Base-by-base conservation (phyloP, 108 stramenopile genomes). In the Cyclotella baltica region DNA sequence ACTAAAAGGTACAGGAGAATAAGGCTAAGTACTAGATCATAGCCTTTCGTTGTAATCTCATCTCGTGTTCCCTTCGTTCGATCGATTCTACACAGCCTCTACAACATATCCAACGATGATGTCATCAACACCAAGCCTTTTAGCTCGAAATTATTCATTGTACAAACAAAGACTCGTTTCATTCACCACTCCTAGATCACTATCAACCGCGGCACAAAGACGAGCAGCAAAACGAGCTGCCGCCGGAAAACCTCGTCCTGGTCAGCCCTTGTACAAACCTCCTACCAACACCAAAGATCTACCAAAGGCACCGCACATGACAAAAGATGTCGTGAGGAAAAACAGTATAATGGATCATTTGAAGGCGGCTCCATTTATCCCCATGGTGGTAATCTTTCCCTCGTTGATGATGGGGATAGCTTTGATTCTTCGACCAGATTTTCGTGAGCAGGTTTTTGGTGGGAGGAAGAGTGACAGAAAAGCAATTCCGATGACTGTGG, bases 201-300 rank as follows among this genome's bases (percentile, higher is more conserved):
- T 70, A 4, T 53, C 69, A 35, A 70, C 69, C 34, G 56, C 69
- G 10, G 69, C 69, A 29, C 69, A 70, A 70, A 70, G 38, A 38
- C 33, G 69, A 55, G 69, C 69, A 1, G 69, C 69, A 34, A 70
- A 70, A 57, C 51, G 53, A 31, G 55, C n/a, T 4, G 69, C 63
- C 25, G 55, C 18, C 33, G 52, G 69, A 30, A 51, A 70, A 51
- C 69, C 53, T 19, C 34, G 48, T 37, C 55, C 30, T 20, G 20
- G 2, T 36, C 16, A 27, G 29, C 5, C 2, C 22, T 3, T 16
- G 4, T 0, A 16, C 69, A 37, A 70, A 22, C 33, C 19, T 48
- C 34, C 69, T 16, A 30, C 10, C 33, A 40, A 28, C 2, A 4
- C 34, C 55, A 16, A 53, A 56, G 35, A n/a, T 15, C 6, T 70